These are phyloP conservation scores for Plectosphaerella plurivora DNA, from an alignment of 2,329 filamentous ascomycete genomes.

Conservation along the genomic window DNA sequence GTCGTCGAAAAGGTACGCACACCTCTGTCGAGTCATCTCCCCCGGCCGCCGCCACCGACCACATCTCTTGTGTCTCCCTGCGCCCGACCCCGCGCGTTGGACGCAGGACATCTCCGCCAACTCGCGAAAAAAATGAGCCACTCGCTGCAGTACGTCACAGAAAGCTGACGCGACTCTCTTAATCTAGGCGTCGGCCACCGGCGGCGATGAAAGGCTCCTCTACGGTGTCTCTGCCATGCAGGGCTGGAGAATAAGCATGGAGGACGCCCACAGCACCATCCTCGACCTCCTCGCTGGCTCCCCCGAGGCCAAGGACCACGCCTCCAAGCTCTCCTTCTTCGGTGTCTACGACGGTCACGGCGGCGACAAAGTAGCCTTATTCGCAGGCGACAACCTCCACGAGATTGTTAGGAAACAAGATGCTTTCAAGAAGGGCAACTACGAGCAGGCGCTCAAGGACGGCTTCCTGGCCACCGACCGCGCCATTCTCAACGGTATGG, in stretches of 20 bases:
- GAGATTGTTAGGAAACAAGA: conserved; percentile 94
- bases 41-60: conserved; percentile 5
- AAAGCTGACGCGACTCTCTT: conserved; percentile 9
- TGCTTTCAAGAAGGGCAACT: conserved; percentile 83
- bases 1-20: conserved; percentile 93
- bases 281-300: conserved; percentile 70
- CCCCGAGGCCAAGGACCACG: conserved; percentile 58
- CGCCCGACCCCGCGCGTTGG: background rate
- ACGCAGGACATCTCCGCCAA: background rate
- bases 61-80: background rate
- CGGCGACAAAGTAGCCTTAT: conserved; percentile 92
- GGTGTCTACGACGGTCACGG: conserved; percentile 98
- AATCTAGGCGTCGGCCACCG: conserved; percentile 74
- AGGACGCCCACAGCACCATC: conserved; percentile 87
- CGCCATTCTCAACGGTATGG: conserved; percentile 86
- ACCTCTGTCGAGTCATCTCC: conserved; percentile 94
- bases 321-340: conserved; percentile 85
- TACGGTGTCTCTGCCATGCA: conserved; percentile 99
- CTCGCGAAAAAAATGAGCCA: background rate
- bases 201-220: conserved; percentile 87
- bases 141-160: background rate
- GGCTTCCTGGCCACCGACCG: conserved; percentile 94
- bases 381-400: conserved; percentile 88
- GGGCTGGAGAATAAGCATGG: conserved; percentile 99
- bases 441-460: conserved; percentile 94